Evolutionary conservation across 441 rosid genomes (phyloP).

Genomic region (Metrosideros polymorpha): DNA sequence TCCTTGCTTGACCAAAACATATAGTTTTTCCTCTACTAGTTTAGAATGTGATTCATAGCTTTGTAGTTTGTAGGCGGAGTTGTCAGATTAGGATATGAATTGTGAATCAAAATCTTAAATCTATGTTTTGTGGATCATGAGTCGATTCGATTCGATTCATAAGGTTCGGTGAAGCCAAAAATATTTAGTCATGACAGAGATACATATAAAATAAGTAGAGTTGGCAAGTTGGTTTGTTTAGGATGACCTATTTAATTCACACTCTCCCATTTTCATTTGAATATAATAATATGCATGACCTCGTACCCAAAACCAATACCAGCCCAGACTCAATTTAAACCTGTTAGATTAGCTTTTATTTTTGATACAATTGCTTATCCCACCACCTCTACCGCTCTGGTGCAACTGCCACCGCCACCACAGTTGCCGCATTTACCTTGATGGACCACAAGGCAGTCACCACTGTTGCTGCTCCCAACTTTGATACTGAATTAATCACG

Average conservation of each 20-base stretch:
- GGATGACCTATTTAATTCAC: neutral
- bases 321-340: neutral
- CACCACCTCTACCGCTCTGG: neutral
- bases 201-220: neutral
- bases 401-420: neutral
- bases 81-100: neutral
- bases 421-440: neutral
- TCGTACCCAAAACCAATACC: neutral
- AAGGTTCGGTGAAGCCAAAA: neutral
- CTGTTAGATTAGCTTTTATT: neutral
- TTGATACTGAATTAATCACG: neutral
- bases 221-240: neutral
- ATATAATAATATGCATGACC: neutral
- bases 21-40: neutral
- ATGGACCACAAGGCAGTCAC: neutral
- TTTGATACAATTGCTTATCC: neutral
- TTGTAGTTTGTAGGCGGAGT: neutral
- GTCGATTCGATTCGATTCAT: neutral
- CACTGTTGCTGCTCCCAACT: neutral
- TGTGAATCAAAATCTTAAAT: neutral
- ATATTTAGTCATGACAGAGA: neutral
- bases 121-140: neutral
- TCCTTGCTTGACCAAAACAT: neutral
- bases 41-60: neutral
- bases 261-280: neutral